These are phyloP conservation scores for Citrus reticulata DNA, from an alignment of 345 rosid species.

Conservation along the genomic window DNA sequence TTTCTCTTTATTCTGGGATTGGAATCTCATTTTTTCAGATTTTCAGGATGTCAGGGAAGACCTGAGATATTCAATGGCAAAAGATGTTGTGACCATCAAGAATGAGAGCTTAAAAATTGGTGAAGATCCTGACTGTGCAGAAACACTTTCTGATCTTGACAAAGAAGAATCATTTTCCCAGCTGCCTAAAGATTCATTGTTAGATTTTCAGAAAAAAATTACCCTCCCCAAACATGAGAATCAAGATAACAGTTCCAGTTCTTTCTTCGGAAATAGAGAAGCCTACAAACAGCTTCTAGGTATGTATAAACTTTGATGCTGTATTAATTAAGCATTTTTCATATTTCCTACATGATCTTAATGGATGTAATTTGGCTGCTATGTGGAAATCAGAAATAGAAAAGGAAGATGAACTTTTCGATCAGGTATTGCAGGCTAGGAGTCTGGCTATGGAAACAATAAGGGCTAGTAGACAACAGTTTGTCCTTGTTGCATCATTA, in stretches of 20 bases:
- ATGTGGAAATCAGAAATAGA: constrained; percentile 64
- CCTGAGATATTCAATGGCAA: constrained; percentile 92
- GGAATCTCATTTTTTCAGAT: constrained; percentile 27
- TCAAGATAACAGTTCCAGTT: constrained; percentile 40
- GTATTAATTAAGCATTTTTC: neutral
- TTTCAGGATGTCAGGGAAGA: constrained; percentile 88
- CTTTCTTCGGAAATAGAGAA: constrained; percentile 41
- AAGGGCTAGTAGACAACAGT: constrained; percentile 63
- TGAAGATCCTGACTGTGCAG: constrained; percentile 29
- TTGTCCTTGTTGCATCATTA: constrained; percentile 87
- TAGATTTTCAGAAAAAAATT: constrained; percentile 85
- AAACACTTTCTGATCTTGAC: constrained; percentile 17
- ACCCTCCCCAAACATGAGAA: constrained; percentile 65
- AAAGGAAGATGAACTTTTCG: constrained; percentile 75
- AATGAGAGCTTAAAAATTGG: constrained; percentile 67
- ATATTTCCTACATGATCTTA: neutral
- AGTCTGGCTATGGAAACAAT: constrained; percentile 54
- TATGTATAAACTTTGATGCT: constrained; percentile 20
- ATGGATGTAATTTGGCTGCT: neutral
- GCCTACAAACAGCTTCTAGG: constrained; percentile 59
- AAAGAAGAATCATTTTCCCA: constrained; percentile 27
- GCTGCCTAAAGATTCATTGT: constrained; percentile 28
- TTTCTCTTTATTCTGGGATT: constrained; percentile 6
- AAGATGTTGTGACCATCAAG: constrained; percentile 65
- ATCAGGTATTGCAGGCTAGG: constrained; percentile 66